These are phyloP conservation scores for Epichloe bromicola DNA, from an alignment of 2,329 filamentous ascomycete genomes.

Conservation along the genomic window DNA sequence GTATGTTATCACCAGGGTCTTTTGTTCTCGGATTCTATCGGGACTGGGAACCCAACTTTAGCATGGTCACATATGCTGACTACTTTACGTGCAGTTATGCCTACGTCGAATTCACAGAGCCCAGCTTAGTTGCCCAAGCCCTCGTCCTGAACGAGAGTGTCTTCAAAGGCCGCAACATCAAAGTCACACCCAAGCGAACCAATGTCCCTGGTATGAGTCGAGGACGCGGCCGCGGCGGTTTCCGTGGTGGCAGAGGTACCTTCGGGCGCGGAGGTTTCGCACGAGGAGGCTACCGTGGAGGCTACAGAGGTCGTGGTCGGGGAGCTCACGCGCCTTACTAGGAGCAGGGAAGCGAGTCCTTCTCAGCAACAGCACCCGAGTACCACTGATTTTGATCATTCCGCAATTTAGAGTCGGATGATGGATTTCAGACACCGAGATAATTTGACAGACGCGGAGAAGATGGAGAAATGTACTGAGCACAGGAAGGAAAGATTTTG, in stretches of 20 bases:
- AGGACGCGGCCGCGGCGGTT: slow-evolving; percentile 51
- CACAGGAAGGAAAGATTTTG: slow-evolving; percentile 1
- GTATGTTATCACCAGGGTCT: slow-evolving; percentile 30
- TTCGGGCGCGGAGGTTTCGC: slow-evolving; percentile 41
- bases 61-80: background rate
- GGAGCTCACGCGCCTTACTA: slow-evolving; percentile 51
- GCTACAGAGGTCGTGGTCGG: slow-evolving; percentile 52
- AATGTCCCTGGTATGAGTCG: slow-evolving; percentile 92
- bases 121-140: slow-evolving; percentile 81
- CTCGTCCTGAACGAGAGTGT: slow-evolving; percentile 93
- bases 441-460: background rate
- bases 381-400: slow-evolving; percentile 1
- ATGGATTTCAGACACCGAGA: background rate
- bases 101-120: slow-evolving; percentile 96
- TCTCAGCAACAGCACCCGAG: slow-evolving; percentile 9
- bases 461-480: background rate
- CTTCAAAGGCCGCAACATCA: slow-evolving; percentile 88
- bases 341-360: slow-evolving; percentile 21
- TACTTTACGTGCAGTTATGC: slow-evolving; percentile 56
- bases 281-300: slow-evolving; percentile 51
- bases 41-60: background rate
- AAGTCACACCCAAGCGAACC: slow-evolving; percentile 89
- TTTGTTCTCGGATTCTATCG: background rate
- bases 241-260: slow-evolving; percentile 37
- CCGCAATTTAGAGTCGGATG: background rate